A percentile compares a stretch with the other conserved stretches of the same genome.
Evolutionary conservation across 495 filamentous ascomycete species (phyloP).

Genomic region (Tuber umbilicatum): DNA sequence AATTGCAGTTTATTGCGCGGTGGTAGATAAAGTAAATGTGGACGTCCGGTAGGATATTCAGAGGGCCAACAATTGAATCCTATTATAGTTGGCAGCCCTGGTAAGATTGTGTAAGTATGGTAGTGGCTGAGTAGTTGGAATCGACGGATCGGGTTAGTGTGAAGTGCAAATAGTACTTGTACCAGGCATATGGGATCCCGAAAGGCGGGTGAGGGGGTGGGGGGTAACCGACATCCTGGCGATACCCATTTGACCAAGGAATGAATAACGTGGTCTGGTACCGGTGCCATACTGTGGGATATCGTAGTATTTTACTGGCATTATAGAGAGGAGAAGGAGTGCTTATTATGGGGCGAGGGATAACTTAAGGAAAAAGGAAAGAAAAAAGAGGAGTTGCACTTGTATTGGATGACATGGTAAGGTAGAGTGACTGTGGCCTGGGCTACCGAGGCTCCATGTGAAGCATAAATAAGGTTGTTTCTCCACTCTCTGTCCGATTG

Average conservation of each 20-base stretch:
- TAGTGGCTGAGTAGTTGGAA: background rate
- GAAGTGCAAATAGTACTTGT: background rate
- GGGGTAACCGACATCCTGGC: background rate
- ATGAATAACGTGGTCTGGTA: background rate
- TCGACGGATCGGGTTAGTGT: background rate
- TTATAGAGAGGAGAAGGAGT: background rate
- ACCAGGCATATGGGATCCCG: background rate
- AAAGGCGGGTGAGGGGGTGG: background rate
- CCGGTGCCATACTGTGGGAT: background rate
- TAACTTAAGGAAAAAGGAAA: background rate
- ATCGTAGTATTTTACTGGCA: background rate
- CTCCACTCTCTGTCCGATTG: background rate
- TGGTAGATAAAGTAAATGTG: background rate
- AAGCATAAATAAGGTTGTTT: background rate
- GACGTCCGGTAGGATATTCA: background rate
- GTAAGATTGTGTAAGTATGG: background rate
- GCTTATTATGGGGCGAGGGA: background rate
- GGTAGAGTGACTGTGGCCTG: background rate
- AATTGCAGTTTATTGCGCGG: background rate
- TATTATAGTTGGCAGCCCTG: background rate
- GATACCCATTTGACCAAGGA: background rate
- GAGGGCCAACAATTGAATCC: background rate
- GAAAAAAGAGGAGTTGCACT: background rate
- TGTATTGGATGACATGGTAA: background rate
- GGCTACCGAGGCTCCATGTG: background rate